Percentiles rank a stretch among this genome's conserved stretches.
Evolutionary conservation across 352 stramenopile species (phyloP).

Genomic region (Ochromonadaceae sp.): DNA sequence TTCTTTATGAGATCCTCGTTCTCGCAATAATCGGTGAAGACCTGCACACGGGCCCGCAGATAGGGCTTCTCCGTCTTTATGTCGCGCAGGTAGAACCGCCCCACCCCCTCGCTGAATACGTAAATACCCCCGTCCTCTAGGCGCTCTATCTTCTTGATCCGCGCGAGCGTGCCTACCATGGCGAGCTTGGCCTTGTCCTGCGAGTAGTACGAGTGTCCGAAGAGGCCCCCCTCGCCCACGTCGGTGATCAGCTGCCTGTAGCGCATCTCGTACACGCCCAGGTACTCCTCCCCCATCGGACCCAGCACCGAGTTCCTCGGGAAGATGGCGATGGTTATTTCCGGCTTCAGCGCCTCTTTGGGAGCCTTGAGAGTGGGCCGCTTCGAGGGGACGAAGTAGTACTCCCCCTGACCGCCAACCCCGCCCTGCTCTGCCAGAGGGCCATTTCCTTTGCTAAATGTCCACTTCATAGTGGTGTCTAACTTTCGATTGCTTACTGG

Average conservation of each 20-base stretch:
- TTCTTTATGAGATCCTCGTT: neutral
- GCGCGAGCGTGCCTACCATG: neutral
- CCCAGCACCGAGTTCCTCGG: neutral
- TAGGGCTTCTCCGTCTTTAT: neutral
- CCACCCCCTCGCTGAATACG: neutral
- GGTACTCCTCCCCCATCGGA: neutral
- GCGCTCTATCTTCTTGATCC: neutral
- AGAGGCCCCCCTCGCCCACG: neutral
- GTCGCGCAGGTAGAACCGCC: neutral
- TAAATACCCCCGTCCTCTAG: conserved; percentile 4
- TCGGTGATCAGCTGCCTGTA: neutral
- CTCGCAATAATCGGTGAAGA: neutral
- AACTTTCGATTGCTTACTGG: too few species aligned
- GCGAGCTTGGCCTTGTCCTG: neutral
- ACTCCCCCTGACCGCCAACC: neutral
- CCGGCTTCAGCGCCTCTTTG: neutral
- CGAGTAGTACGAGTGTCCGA: neutral
- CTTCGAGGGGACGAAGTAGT: neutral
- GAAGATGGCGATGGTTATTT: neutral
- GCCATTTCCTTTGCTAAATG: neutral
- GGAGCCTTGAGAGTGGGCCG: neutral
- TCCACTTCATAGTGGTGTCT: neutral
- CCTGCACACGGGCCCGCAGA: neutral
- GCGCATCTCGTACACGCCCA: neutral
- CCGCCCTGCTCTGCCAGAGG: neutral